Evolutionary conservation across 2,329 filamentous ascomycete species (phyloP).

Genomic region (Sporothrix variecibatus): DNA sequence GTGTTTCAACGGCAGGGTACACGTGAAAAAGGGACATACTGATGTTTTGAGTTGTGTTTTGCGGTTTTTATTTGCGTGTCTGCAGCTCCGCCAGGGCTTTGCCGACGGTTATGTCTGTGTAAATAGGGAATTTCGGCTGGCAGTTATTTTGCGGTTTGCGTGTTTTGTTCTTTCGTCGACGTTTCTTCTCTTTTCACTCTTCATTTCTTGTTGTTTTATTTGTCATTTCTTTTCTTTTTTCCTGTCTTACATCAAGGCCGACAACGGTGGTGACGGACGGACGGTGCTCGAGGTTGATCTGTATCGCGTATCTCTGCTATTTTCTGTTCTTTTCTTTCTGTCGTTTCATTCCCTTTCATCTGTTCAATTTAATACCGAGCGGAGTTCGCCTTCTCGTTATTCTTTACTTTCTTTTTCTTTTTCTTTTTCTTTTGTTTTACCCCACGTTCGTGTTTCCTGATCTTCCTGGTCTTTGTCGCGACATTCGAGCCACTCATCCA

Average conservation of each 20-base stretch:
- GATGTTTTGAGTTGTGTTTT: background rate
- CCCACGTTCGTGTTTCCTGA: background rate
- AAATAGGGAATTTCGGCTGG: slow-evolving; percentile 19
- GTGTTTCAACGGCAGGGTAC: background rate
- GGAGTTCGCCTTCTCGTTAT: background rate
- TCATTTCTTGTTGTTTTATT: background rate
- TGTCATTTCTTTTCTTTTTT: background rate
- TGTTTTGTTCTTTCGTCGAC: background rate
- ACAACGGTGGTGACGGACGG: background rate
- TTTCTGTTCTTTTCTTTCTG: background rate
- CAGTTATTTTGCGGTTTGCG: slow-evolving; percentile 9
- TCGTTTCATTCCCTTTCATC: background rate
- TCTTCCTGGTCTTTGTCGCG: background rate
- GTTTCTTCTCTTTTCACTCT: background rate
- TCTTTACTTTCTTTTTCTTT: background rate
- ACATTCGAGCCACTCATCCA: background rate
- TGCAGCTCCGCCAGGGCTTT: background rate
- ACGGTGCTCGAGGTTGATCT: background rate
- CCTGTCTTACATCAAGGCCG: background rate
- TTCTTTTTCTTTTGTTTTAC: background rate
- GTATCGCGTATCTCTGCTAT: slow-evolving; percentile 1
- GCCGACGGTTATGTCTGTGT: slow-evolving; percentile 11
- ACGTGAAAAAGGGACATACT: background rate
- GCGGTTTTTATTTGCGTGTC: background rate
- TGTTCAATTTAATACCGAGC: background rate